Base-by-base conservation (phyloP, 2,329 filamentous ascomycete genomes). In the Stenocarpella maydis region DNA sequence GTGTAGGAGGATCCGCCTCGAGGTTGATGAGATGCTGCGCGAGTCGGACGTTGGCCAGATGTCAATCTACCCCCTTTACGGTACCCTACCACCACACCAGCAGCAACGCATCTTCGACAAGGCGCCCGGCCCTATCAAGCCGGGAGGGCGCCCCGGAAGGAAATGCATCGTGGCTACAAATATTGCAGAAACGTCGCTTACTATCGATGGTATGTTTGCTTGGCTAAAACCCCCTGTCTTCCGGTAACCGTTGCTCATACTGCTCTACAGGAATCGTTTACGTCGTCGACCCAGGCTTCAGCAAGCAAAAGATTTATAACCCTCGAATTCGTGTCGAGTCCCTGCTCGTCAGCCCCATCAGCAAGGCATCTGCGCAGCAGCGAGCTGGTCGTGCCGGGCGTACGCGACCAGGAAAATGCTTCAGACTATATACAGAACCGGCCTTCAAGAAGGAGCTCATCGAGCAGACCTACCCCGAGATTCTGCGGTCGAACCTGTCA, bases 261-360 rank as follows among this genome's bases (percentile, higher is more conserved):
- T n/a, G 4, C 6, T 21, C 15, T 24, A 37, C 47, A 71, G 69
- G 69, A 78, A 99, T 99, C 73, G 96, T 99, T 43, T 99, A 98
- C 77, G 96, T 99, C 41, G 95, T 99, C n/a, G 96, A 99, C 77
- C 95, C 96, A 2, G 96, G 96, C 43, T 99, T 99, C 84, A 97
- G 94, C 83, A 99, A 99, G 84, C 96, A 99, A 78, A 99, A 98
- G 82, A 96, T 98, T 72, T 99, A 98, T 85, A 98, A 99, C 80
- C 95, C 96, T 26, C 91, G 96, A 71, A 97, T 97, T 75, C 91
- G 96, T 80, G 95, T 99, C 73, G 96, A 99, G 82, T 98, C 96
- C 1, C 87, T 99, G 9, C 86, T 99, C n/a, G 95, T 99, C 6
- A 98, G 96, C 3, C 95, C 96, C 26, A 98, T 99, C 74, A 98